Percentiles rank a stretch among this genome's conserved stretches.
Evolutionary conservation across 768 basidiomycete species (phyloP).

Genomic region (Hericium coralloides): DNA sequence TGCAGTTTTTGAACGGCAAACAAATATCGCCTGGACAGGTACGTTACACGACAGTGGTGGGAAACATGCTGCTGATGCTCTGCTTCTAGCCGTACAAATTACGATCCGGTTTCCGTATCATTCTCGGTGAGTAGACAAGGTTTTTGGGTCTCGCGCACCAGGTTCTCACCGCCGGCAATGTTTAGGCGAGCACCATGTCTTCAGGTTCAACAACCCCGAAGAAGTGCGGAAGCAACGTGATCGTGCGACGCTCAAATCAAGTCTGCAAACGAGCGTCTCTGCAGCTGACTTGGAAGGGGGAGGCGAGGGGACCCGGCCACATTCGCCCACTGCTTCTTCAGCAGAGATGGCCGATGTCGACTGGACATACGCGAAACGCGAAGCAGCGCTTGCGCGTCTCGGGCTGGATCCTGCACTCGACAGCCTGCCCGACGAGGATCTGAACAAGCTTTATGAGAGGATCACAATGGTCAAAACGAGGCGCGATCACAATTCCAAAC

Average conservation of each 20-base stretch:
- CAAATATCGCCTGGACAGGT: conserved; percentile 73
- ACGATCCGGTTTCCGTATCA: conserved; percentile 91
- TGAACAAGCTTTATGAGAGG: conserved; percentile 90
- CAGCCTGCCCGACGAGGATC: conserved; percentile 88
- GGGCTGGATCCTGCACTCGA: conserved; percentile 87
- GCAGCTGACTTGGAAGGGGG: conserved; percentile 56
- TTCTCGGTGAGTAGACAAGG: conserved; percentile 56
- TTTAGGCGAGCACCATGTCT: conserved; percentile 91
- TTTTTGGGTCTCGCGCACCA: not conserved
- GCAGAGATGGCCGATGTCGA: conserved; percentile 71
- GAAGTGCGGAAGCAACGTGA: conserved; percentile 89
- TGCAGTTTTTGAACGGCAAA: conserved; percentile 89
- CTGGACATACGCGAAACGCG: conserved; percentile 95
- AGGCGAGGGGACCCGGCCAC: conserved; percentile 55
- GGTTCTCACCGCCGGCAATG: not conserved
- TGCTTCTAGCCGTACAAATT: conserved; percentile 61
- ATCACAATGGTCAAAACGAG: conserved; percentile 88
- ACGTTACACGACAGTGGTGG: conserved; percentile 16
- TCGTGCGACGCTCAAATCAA: conserved; percentile 66
- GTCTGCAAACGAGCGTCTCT: conserved; percentile 53
- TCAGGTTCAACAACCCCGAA: conserved; percentile 93
- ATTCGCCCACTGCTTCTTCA: conserved; percentile 64
- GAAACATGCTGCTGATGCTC: not conserved
- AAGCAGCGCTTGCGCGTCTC: conserved; percentile 81
- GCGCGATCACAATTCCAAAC: conserved; percentile 70